Evolutionary conservation across 805 yeast species (phyloP).

Genomic region (Wilhelminamyces savonicus): DNA sequence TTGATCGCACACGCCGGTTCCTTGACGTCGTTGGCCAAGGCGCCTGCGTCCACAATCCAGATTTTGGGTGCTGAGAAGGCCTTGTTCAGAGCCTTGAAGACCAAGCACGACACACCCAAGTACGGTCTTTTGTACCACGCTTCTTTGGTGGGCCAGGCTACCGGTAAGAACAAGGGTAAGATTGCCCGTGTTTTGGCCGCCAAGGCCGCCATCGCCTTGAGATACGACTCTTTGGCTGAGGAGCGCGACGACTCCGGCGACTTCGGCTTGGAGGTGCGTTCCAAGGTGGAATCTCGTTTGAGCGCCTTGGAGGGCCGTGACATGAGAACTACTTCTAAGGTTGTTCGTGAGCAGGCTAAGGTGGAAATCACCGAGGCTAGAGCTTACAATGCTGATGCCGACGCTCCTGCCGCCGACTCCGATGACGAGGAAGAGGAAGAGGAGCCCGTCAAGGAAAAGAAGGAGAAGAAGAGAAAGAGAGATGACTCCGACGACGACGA

Average conservation of each 20-base stretch:
- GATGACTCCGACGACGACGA: conserved; percentile 11
- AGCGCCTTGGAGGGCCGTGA: conserved; percentile 97
- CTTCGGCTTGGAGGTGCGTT: conserved; percentile 84
- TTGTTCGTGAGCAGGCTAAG: conserved; percentile 78
- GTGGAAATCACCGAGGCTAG: conserved; percentile 78
- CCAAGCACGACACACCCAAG: conserved; percentile 98
- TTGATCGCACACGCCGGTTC: conserved; percentile 97
- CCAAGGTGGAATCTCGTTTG: conserved; percentile 90
- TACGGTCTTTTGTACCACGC: conserved; percentile 97
- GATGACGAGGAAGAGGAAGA: conserved; percentile 13
- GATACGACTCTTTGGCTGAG: conserved; percentile 96
- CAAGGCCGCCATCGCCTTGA: conserved; percentile 92
- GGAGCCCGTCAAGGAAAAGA: conserved; percentile 4
- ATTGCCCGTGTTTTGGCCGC: conserved; percentile 98
- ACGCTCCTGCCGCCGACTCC: conserved; percentile 44
- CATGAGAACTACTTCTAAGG: conserved; percentile 80
- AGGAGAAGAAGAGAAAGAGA: conserved; percentile 11
- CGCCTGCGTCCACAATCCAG: conserved; percentile 98
- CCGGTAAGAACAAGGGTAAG: conserved; percentile 97
- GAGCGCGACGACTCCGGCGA: conserved; percentile 96
- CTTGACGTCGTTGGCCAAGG: conserved; percentile 88
- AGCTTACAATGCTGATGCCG: conserved; percentile 95
- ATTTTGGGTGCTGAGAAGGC: conserved; percentile 99
- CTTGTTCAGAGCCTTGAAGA: conserved; percentile 94
- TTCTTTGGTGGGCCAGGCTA: conserved; percentile 94